Conservation (phyloP, 805 yeast genomes). For the Grigorovia transvaalensis region DNA sequence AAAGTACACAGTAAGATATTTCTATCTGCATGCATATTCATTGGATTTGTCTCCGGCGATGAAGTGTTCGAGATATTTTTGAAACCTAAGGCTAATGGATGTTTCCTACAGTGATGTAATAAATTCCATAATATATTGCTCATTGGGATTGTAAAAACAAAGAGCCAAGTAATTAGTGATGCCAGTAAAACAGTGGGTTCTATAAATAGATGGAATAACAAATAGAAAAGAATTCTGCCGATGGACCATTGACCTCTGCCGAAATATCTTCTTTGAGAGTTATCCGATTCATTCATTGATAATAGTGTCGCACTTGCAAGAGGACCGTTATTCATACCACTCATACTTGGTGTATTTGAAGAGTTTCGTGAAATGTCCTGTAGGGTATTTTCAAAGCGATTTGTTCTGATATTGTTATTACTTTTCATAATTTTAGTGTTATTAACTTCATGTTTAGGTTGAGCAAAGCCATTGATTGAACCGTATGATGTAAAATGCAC, state of each 20-base stretch:
- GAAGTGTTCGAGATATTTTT: conserved; percentile 38
- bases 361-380: background rate
- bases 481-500: conserved; percentile 16
- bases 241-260: conserved; percentile 89
- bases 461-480: conserved; percentile 7
- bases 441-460: background rate
- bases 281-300: background rate
- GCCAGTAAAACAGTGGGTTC: conserved; percentile 56
- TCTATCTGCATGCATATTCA: conserved; percentile 28
- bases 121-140: conserved; percentile 63
- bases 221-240: conserved; percentile 69
- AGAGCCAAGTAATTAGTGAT: conserved; percentile 61
- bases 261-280: conserved; percentile 47
- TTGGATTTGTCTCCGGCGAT: background rate
- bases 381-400: background rate
- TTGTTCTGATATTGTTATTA: background rate
- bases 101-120: conserved; percentile 71
- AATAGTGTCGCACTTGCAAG: background rate
- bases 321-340: background rate
- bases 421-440: background rate
- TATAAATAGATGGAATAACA: conserved; percentile 55
- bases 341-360: conserved; percentile 14
- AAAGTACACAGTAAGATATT: conserved; percentile 78
- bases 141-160: conserved; percentile 89
- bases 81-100: conserved; percentile 81